Evolutionary conservation across 257 asterid species (phyloP).

Genomic region (Jasminum sambac): DNA sequence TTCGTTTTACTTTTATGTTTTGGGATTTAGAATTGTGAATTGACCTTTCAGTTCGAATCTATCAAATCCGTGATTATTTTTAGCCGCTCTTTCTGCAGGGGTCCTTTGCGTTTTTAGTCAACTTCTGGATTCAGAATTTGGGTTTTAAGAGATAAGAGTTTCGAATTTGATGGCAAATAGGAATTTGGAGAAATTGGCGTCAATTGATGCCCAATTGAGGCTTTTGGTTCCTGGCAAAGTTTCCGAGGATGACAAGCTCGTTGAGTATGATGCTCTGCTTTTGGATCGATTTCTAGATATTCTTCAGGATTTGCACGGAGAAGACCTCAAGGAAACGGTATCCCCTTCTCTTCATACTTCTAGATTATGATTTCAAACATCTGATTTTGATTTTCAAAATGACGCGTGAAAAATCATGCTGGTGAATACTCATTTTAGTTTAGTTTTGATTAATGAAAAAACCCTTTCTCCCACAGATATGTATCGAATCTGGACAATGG

Average conservation of each 20-base stretch:
- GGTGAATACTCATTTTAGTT: neutral
- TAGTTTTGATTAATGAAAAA: conserved; percentile 3
- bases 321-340: conserved; percentile 48
- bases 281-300: conserved; percentile 51
- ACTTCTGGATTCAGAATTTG: neutral
- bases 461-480: neutral
- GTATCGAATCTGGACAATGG: neutral
- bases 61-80: conserved; percentile 15
- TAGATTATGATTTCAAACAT: conserved; percentile 1
- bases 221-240: conserved; percentile 45
- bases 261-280: conserved; percentile 57
- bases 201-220: conserved; percentile 55
- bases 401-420: neutral
- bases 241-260: conserved; percentile 54
- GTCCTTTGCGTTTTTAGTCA: conserved; percentile 14
- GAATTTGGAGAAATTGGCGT: conserved; percentile 48
- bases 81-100: conserved; percentile 26
- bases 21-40: conserved; percentile 22
- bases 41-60: conserved; percentile 7
- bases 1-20: neutral
- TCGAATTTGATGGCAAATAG: conserved; percentile 33
- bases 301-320: conserved; percentile 53
- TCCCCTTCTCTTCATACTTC: neutral
- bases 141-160: conserved; percentile 10
- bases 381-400: neutral